Conservation (phyloP, 306 rosid genomes). For the Rosa multiflora region DNA sequence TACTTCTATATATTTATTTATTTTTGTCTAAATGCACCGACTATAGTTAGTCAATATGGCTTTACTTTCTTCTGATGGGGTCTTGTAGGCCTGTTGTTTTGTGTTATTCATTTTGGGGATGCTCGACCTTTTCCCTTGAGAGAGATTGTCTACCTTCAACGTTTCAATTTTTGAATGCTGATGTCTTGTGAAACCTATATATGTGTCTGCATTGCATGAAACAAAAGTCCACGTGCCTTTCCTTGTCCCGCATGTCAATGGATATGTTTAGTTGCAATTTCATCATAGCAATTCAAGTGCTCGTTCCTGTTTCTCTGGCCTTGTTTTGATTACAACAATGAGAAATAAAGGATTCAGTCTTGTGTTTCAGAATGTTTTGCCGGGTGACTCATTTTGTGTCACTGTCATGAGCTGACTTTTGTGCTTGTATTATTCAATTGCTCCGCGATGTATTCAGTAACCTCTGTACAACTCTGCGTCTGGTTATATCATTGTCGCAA, state of each 20-base stretch:
- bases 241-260: neutral
- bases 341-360: neutral
- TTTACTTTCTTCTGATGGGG: neutral
- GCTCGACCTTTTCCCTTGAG: neutral
- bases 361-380: neutral
- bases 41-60: neutral
- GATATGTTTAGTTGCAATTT: neutral
- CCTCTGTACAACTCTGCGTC: neutral
- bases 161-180: neutral
- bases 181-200: neutral
- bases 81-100: neutral
- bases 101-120: neutral
- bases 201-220: slow-evolving; percentile 2
- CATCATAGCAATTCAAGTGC: neutral
- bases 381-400: neutral
- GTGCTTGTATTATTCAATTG: neutral
- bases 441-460: neutral
- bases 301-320: neutral
- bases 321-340: neutral
- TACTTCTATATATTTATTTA: neutral
- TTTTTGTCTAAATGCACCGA: neutral
- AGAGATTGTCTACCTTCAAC: neutral
- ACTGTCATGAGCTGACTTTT: neutral
- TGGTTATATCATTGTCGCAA: neutral
- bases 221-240: neutral